phyloP scores from a whole-genome alignment of 1,284 basidiomycete species.

The Leccinum ponderosum region DNA sequence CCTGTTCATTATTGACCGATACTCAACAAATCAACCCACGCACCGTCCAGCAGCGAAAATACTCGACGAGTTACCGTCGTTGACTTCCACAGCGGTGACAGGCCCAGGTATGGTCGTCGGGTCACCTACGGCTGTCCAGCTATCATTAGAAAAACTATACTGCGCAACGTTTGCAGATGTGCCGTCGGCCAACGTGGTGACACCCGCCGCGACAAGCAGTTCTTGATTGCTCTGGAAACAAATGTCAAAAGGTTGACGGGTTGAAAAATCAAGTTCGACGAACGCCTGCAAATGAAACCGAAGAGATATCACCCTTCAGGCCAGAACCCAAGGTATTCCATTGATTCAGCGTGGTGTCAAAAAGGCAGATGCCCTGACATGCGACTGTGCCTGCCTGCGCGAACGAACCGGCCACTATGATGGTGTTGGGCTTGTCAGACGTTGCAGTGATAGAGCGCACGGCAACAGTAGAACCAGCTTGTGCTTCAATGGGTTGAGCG shows the following conservation, averaged over 20 bases:
- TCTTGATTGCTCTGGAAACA: conserved; percentile 57
- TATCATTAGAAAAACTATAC: conserved; percentile 67
- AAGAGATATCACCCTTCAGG: conserved; percentile 78
- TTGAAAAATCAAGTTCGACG: conserved; percentile 31
- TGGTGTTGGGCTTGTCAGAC: conserved; percentile 55
- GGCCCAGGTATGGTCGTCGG: conserved; percentile 78
- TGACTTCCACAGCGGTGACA: conserved; percentile 85
- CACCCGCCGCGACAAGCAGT: conserved; percentile 71
- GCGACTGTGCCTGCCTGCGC: conserved; percentile 71
- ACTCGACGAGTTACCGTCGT: conserved; percentile 78
- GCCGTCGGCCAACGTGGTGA: conserved; percentile 63
- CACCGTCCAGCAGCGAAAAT: conserved; percentile 90
- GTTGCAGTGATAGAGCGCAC: conserved; percentile 78
- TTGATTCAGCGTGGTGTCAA: conserved; percentile 65
- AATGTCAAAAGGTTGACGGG: conserved; percentile 1
- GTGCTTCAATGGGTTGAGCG: conserved; percentile 59
- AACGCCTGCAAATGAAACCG: conserved; percentile 82
- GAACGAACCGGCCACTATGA: conserved; percentile 89
- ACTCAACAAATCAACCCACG: conserved; percentile 25
- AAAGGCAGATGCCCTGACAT: conserved; percentile 82
- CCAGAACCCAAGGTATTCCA: conserved; percentile 87
- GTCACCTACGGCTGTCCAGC: conserved; percentile 77
- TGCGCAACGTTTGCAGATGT: conserved; percentile 67
- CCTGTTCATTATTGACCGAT: not conserved
- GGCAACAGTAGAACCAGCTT: conserved; percentile 55